phyloP scores from a whole-genome alignment of 345 rosid species.

The Leavenworthia alabamica region DNA sequence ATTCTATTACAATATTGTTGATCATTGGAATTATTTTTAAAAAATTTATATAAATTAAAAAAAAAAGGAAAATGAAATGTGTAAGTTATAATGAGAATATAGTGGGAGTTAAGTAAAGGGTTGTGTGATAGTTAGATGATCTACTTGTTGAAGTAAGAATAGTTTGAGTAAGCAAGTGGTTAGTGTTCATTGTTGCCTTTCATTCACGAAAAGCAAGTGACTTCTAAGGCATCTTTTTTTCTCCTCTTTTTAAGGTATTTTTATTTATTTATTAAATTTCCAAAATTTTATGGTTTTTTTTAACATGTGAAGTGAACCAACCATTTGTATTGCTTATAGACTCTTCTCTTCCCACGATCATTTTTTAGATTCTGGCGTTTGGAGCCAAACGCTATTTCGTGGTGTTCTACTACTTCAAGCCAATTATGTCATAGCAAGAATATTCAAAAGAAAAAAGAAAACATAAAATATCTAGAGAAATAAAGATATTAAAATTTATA shows the following conservation, averaged over 20 bases:
- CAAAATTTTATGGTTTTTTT: background rate
- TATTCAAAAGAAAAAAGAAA: background rate
- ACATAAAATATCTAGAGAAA: background rate
- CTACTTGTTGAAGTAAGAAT: slow-evolving; percentile 57
- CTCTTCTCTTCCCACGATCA: slow-evolving; percentile 15
- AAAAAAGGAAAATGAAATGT: slow-evolving; percentile 19
- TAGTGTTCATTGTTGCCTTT: slow-evolving; percentile 74
- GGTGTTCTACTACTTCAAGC: slow-evolving; percentile 1
- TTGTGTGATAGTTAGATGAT: slow-evolving; percentile 36
- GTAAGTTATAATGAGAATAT: slow-evolving; percentile 27
- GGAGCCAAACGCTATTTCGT: background rate
- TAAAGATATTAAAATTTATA: background rate
- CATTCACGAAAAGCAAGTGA: slow-evolving; percentile 88
- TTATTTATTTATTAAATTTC: background rate
- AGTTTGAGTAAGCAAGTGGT: slow-evolving; percentile 87
- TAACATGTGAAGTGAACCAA: slow-evolving; percentile 39
- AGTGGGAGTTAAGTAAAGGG: slow-evolving; percentile 35
- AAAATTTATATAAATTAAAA: background rate
- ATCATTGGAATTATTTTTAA: background rate
- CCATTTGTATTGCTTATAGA: slow-evolving; percentile 30
- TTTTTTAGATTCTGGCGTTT: background rate
- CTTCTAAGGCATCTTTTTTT: slow-evolving; percentile 47
- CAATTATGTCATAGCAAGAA: background rate
- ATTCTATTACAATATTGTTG: slow-evolving; percentile 27
- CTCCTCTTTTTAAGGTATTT: slow-evolving; percentile 23